Evolutionary conservation across 1,284 basidiomycete species (phyloP), one percentile per base, ranked within the genome.

Genomic region (Puccinia novopanici): DNA sequence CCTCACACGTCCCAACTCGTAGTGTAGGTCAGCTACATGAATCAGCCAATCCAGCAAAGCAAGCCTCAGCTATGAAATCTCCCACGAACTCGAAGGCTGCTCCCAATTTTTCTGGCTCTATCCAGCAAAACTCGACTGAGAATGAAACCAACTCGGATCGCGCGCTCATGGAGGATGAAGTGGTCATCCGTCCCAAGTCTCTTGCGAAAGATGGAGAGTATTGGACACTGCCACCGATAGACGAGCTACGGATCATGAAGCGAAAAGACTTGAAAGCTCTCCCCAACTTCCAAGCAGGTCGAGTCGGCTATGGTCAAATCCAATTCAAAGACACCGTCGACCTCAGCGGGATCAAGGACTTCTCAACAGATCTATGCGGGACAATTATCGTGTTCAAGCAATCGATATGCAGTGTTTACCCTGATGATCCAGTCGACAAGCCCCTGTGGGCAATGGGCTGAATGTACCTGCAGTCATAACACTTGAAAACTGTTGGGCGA

Each of bases 361-460:
- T 99, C 63, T 45, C 55, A 40, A 89, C 90, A 34, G 91, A 91
- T 77, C 89, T 99, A 45, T 88, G 94, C 6, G 97, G 95, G n/a
- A 90, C 91, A 79, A 89, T 95, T 82, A 90, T 99, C 55, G 89
- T 92, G 74, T 95, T 99, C 85, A 92, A 94, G 81, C 91, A 94
- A 85, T 93, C 93, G 87, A 93, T 97, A 86, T 93, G 93, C 84
- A 91, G 90, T 80, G 94, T 99, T 71, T 99, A 99, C 86, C 94
- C 95, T 2, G 94, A 97, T 82, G 91, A 90, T 80, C 91, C 91
- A 77, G 90, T 91, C 27, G 89, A 89, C 73, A 94, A 94, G 84
- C 92, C 93, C 89, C 90, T 6, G 89, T 90, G 37, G 95, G 96
- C 37, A 88, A 91, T 50, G 97, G 95, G 17, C 88, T 99, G 81